These are phyloP conservation scores for Brassica hybrid DNA, from an alignment of 441 rosid species.

Conservation along the genomic window DNA sequence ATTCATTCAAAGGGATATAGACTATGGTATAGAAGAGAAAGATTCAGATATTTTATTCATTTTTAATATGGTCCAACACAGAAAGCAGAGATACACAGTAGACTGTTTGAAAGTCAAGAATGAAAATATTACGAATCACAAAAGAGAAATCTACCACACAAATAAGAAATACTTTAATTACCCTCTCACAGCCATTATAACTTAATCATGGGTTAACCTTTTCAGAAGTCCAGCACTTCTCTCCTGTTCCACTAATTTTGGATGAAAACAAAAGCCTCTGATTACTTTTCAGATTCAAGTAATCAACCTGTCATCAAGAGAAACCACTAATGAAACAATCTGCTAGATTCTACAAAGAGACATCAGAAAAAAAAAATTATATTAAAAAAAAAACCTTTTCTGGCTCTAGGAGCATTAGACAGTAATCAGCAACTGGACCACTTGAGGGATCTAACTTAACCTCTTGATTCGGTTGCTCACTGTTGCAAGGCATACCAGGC, in stretches of 20 bases:
- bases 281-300: slow-evolving; percentile 79
- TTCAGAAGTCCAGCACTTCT: no score
- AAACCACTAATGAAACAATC: slow-evolving; percentile 15
- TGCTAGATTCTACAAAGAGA: not conserved
- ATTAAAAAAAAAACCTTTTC: slow-evolving; percentile 57
- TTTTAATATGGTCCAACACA: slow-evolving; percentile 14
- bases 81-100: slow-evolving; percentile 14
- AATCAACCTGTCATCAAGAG: slow-evolving; percentile 66
- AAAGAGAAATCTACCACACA: slow-evolving; percentile 1
- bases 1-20: slow-evolving; percentile 20
- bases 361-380: not conserved
- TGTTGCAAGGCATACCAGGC: slow-evolving; percentile 64
- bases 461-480: slow-evolving; percentile 49
- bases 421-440: slow-evolving; percentile 68
- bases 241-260: slow-evolving; percentile 20
- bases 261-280: slow-evolving; percentile 63
- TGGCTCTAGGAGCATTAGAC: slow-evolving; percentile 78
- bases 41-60: slow-evolving; percentile 25
- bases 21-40: slow-evolving; percentile 24
- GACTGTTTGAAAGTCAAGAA: slow-evolving; percentile 5
- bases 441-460: slow-evolving; percentile 58
- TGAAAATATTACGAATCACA: slow-evolving; percentile 8
- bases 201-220: no score
- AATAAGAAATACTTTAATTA: slow-evolving; percentile 20
- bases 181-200: not conserved